Conservation (phyloP, 768 basidiomycete species). For the Psilocybe azurescens region DNA sequence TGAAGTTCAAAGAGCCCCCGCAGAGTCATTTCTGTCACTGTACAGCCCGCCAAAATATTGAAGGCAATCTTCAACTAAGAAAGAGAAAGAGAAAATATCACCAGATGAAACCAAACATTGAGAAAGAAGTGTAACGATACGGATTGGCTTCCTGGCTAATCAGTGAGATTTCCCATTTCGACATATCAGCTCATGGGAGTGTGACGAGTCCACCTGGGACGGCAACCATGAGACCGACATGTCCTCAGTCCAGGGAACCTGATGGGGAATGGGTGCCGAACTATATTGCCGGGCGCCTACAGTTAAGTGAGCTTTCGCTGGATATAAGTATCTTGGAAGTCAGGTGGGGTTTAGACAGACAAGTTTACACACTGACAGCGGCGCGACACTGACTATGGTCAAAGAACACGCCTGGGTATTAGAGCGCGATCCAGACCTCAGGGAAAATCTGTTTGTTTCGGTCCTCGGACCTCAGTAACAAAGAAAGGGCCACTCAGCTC, state of each 20-base stretch:
- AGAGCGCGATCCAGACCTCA: not conserved
- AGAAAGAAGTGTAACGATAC: not conserved
- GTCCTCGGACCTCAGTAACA: not conserved
- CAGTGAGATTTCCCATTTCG: not conserved
- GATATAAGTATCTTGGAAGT: not conserved
- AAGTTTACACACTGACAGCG: not conserved
- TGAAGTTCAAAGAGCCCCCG: not conserved
- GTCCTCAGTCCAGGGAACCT: not conserved
- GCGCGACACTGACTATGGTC: not conserved
- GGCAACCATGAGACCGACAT: not conserved
- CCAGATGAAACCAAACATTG: not conserved
- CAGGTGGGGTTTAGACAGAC: not conserved
- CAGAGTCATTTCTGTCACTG: not conserved
- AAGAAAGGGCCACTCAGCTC: not conserved
- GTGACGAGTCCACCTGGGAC: not conserved
- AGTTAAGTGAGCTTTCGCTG: not conserved
- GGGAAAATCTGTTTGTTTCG: not conserved
- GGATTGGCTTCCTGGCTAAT: not conserved
- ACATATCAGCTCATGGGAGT: not conserved
- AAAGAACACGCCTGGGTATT: not conserved
- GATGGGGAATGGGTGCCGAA: constrained; percentile 9
- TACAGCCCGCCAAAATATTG: not conserved
- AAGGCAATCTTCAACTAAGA: not conserved
- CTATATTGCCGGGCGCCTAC: constrained; percentile 15
- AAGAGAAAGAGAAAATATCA: not conserved